Base-by-base conservation (phyloP, 805 yeast genomes). In the Martiniozyma abietophila region DNA sequence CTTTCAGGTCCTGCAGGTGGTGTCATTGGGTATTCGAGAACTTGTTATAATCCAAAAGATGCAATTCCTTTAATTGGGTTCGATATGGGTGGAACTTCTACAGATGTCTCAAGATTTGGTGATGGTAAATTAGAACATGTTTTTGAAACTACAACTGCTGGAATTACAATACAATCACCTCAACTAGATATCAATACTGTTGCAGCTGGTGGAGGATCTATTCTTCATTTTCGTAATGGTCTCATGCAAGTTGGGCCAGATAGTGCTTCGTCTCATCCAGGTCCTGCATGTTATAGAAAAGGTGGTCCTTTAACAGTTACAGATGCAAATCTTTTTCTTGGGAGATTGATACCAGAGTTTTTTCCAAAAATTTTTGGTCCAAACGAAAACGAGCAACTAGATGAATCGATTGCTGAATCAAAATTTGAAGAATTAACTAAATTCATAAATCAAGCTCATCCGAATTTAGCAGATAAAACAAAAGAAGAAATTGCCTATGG, bases 1-100 rank as follows among this genome's bases (percentile, higher is more conserved):
- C 59, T 89, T 23, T 84, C 96, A 1, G 97, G 97, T 2, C 97
- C 97, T 3, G 97, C 97, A 8, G 97, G 97, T 25, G 97, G 97
- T 32, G 94, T 89, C 39, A 96, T 89, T 22, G 97, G 97, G 0
- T 83, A 76, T 47, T 83, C 95, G 0, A 69, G 74, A 34, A 88
- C 97, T 0, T 82, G 95, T 41, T 84, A 67, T 51, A 66, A 74
- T 40, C 56, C 60, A 1, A 48, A 58, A n/a, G 69, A 69, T 36
- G 57, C 59, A 9, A 66, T 69, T 17, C 86, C 94, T 0, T 63
- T 80, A 30, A 70, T 83, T 37, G 94, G 92, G 0, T 80, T 83
- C 45, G 95, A 83, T 55, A 81, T 83, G 88, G 95, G 95, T 32
- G 95, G 95, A 31, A 83, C 95, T 1, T 79, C 89, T 1, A 83